A percentile compares a stretch with the other conserved stretches of the same genome.
phyloP scores from a whole-genome alignment of 257 asterid genomes.

The Primulina eburnea region DNA sequence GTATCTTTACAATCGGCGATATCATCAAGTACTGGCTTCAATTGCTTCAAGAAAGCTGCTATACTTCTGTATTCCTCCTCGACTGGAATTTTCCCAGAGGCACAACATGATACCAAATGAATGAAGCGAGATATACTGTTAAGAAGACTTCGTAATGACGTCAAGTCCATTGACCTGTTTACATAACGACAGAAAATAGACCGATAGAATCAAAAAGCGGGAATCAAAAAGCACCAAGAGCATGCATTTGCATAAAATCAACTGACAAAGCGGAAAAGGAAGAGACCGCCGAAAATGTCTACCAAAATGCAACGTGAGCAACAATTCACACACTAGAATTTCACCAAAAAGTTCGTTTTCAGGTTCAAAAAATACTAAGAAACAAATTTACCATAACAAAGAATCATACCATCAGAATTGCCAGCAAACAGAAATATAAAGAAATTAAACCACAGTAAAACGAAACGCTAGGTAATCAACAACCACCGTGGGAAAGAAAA shows the following conservation, averaged over 20 bases:
- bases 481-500: too few species aligned
- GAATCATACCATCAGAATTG: neutral
- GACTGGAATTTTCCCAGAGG: slow-evolving; percentile 57
- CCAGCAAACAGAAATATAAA: too few species aligned
- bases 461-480: too few species aligned
- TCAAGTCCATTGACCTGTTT: slow-evolving; percentile 72
- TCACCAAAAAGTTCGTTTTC: neutral
- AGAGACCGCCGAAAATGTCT: neutral
- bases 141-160: slow-evolving; percentile 68
- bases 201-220: slow-evolving; percentile 3
- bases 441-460: too few species aligned
- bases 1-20: slow-evolving; percentile 43
- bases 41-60: slow-evolving; percentile 59
- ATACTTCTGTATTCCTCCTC: slow-evolving; percentile 56
- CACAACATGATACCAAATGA: slow-evolving; percentile 71
- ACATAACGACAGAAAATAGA: slow-evolving; percentile 17
- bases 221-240: neutral
- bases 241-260: neutral
- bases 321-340: neutral
- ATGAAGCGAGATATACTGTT: slow-evolving; percentile 89
- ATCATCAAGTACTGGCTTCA: slow-evolving; percentile 69
- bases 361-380: neutral
- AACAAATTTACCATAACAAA: neutral
- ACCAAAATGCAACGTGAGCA: neutral
- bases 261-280: neutral